phyloP scores from a whole-genome alignment of 441 rosid species.

The Arabidopsis hybrid region DNA sequence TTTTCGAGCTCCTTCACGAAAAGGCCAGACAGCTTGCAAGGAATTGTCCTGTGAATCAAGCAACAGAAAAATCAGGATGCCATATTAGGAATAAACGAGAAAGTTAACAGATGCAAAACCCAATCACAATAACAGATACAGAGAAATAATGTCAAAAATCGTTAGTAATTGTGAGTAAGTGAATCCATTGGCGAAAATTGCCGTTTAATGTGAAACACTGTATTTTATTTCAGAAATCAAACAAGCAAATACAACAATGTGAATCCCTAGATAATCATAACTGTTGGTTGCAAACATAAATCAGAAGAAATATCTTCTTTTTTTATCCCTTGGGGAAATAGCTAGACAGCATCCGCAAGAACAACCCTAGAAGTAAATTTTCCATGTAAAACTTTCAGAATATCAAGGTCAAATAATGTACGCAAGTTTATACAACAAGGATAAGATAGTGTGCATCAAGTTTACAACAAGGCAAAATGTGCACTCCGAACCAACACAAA shows the following conservation, averaged over 20 bases:
- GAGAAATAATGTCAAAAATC: background rate
- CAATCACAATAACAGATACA: background rate
- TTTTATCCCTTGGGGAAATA: background rate
- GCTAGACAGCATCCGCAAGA: background rate
- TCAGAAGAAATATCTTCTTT: background rate
- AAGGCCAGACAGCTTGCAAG: constrained; percentile 82
- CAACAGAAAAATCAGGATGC: background rate
- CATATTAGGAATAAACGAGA: background rate
- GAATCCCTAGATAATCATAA: constrained; percentile 7
- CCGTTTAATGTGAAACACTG: background rate
- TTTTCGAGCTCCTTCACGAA: constrained; percentile 44
- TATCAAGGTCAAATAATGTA: background rate
- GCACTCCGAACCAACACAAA: background rate
- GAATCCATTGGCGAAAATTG: background rate
- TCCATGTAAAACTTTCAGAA: background rate
- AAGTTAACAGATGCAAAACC: background rate
- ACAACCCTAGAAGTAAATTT: background rate
- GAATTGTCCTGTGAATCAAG: constrained; percentile 69
- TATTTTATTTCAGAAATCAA: background rate
- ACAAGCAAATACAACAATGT: background rate
- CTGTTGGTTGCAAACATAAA: background rate
- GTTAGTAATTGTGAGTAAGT: background rate
- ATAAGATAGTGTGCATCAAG: background rate
- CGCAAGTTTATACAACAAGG: background rate
- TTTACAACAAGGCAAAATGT: background rate